A percentile compares a stretch with the other conserved stretches of the same genome.
Conservation (phyloP, 2,329 filamentous ascomycete genomes). For the Trichophyton equinum region DNA sequence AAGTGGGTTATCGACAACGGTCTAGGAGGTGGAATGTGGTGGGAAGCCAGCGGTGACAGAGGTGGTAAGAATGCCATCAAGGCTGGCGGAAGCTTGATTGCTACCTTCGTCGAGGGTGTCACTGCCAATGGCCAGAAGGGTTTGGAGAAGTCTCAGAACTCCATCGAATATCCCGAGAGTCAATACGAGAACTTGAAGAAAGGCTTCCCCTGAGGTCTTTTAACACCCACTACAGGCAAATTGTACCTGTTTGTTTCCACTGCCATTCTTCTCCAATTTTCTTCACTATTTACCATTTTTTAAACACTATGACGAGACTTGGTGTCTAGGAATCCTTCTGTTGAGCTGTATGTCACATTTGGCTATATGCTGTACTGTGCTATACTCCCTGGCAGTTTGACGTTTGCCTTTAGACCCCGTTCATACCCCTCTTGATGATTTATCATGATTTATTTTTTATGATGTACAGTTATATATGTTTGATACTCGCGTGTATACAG, state of each 20-base stretch:
- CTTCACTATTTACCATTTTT: not conserved
- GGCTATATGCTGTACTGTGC: not conserved
- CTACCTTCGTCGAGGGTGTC: slow-evolving; percentile 34
- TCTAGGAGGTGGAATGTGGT: slow-evolving; percentile 91
- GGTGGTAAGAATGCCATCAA: slow-evolving; percentile 32
- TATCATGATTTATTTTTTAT: not conserved
- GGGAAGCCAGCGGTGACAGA: slow-evolving; percentile 76
- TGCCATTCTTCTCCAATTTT: not conserved
- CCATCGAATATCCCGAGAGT: slow-evolving; percentile 28
- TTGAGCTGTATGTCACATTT: not conserved
- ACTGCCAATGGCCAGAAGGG: slow-evolving; percentile 18
- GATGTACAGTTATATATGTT: slow-evolving; percentile 1
- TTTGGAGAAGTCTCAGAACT: slow-evolving; percentile 27
- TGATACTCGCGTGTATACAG: not conserved
- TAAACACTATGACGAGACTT: not conserved
- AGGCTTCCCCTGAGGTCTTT: slow-evolving; percentile 14
- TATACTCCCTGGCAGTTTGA: not conserved
- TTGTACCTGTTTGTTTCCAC: not conserved
- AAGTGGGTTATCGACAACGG: slow-evolving; percentile 52
- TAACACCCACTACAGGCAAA: not conserved
- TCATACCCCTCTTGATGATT: not conserved
- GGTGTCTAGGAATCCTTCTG: not conserved
- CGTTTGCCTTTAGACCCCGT: not conserved
- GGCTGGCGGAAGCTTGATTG: slow-evolving; percentile 51
- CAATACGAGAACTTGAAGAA: slow-evolving; percentile 29